Conservation (phyloP, 441 rosid genomes). For the Adansonia rubrostipa region DNA sequence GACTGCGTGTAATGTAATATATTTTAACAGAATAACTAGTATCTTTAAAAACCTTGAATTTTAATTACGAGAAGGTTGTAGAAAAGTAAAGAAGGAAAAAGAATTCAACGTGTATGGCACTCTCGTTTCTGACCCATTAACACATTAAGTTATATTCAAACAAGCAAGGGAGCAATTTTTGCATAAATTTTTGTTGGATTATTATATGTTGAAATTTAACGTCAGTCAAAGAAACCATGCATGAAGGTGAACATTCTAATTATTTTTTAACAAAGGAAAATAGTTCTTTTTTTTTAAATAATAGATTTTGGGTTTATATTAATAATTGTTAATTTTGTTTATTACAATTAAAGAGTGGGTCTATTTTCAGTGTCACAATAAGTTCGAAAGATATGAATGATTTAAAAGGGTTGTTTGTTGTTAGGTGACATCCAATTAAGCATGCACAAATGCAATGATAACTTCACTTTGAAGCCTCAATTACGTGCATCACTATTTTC, state of each 20-base stretch:
- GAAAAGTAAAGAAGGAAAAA: too few relatives aligned
- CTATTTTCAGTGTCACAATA: background rate
- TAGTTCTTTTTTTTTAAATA: background rate
- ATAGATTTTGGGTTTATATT: background rate
- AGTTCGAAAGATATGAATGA: slow-evolving; percentile 28
- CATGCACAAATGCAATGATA: slow-evolving; percentile 29
- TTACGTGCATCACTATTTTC: slow-evolving; percentile 12
- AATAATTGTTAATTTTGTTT: background rate
- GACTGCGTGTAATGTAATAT: too few relatives aligned
- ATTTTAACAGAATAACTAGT: too few relatives aligned
- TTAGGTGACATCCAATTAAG: slow-evolving; percentile 33
- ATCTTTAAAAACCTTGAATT: too few relatives aligned
- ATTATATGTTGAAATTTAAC: background rate
- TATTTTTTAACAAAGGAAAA: background rate
- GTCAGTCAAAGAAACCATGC: background rate
- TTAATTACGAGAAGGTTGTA: too few relatives aligned
- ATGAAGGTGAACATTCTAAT: background rate
- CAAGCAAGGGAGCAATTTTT: background rate
- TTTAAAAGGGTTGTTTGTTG: slow-evolving; percentile 24
- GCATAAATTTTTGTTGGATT: background rate
- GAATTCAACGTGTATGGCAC: too few relatives aligned
- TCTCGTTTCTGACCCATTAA: background rate
- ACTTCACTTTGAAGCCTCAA: slow-evolving; percentile 20
- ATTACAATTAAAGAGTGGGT: background rate
- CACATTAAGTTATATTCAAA: background rate